Conservation (phyloP, 305 asterid genomes). For the Caryopteris hybrid region DNA sequence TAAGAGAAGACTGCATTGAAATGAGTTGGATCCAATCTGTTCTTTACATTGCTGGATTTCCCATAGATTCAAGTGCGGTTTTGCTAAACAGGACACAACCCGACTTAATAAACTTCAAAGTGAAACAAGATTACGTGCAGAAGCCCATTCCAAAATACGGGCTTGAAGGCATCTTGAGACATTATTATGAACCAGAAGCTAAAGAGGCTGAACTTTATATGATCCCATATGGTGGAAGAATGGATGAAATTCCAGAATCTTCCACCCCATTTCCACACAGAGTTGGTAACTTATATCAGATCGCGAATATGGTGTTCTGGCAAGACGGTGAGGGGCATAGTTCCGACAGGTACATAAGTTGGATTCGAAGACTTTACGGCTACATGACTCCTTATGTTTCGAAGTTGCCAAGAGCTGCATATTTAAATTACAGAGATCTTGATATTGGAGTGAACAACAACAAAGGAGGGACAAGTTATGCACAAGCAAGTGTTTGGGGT, state of each 20-base stretch:
- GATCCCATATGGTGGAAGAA: slow-evolving; percentile 10
- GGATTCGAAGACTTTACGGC: not conserved
- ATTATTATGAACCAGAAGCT: not conserved
- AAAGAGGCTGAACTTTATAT: not conserved
- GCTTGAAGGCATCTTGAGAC: not conserved
- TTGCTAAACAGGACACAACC: not conserved
- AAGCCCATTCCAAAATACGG: not conserved
- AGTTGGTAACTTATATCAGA: not conserved
- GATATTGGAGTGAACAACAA: not conserved
- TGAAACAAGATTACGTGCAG: not conserved
- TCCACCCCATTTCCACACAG: slow-evolving; percentile 14
- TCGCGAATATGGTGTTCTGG: not conserved
- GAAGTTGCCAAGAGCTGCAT: not conserved
- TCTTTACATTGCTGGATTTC: not conserved
- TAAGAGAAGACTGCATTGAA: not conserved
- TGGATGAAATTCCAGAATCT: not conserved
- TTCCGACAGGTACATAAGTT: not conserved
- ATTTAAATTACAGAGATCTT: not conserved
- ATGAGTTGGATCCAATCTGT: not conserved
- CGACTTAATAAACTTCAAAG: not conserved
- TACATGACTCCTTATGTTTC: slow-evolving; percentile 8
- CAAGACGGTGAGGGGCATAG: not conserved
- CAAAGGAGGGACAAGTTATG: not conserved
- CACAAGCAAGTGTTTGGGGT: not conserved
- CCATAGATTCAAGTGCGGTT: not conserved